Evolutionary conservation across 164 flowering plant species (phyloP), one percentile per base, ranked within the genome.

Genomic region (Taxillus chinensis): DNA sequence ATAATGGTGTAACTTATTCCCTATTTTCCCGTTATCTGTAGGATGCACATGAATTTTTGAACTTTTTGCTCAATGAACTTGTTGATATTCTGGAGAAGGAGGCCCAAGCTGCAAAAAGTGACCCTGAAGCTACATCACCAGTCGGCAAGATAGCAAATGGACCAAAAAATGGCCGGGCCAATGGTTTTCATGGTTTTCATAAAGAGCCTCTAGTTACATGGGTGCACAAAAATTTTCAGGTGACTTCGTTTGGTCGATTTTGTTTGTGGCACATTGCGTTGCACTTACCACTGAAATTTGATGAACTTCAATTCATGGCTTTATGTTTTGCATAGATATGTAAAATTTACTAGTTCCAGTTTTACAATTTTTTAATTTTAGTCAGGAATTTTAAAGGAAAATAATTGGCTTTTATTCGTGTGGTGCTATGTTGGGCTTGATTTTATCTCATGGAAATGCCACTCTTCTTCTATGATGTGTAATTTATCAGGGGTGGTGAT

Each of bases 21-120:
- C 40, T 13, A 3, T 45, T 38, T 17, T 62, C 49, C 45, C 14
- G 57, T 61, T n/a, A 2, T 27, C 27, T 27, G 27, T 27, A 95
- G 99, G 99, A 95, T 82, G 99, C 99, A n/a, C 99, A 95, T 79
- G 98, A 95, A 66, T 95, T 95, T 74, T 70, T 95, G 85, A 95
- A 95, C 71, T 95, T 82, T 67, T 74, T 95, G 77, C 81, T 95
- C 6, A 95, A 95, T 78, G 95, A 91, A 71, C 89, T 95, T 43
- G 96, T 88, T 64, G 99, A 95, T 70, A 95, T 88, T 68, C 75
- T 95, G 73, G 98, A 92, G 89, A 95, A 95, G 77, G 99, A 89
- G 76, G 77, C 83, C 37, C 74, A 72, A 15, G 79, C 83, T 69
- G 71, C 77, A 39, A 91, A 85, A 75, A 75, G 61, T 76, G 79